Base-by-base conservation (phyloP, 768 basidiomycete genomes). In the Lentinus tigrinus region DNA sequence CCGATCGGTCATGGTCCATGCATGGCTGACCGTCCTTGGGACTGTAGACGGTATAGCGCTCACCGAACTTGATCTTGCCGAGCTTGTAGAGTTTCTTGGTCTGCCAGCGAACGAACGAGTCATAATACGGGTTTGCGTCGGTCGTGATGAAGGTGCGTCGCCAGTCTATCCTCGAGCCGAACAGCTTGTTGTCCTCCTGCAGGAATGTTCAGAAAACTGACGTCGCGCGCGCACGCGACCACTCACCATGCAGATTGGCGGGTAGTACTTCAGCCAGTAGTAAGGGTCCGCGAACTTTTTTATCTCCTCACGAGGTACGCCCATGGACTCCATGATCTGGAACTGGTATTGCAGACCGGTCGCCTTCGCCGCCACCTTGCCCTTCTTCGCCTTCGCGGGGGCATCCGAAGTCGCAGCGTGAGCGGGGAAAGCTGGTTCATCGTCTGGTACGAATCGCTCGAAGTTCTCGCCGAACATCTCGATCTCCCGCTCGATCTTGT, bases 21-120 rank as follows among this genome's bases (percentile, higher is more conserved):
- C 97, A 99, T 0, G 97, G 96, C 69, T 98, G 97, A 2, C 95
- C 95, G 65, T 99, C 97, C 73, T 98, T 98, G 2, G 95, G 94
- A 63, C 93, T 95, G 81, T 97, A 99, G 69, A 99, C 93, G 14
- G 97, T 99, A 73, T 98, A 96, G 43, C 97, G 88, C 74, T 97
- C 91, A 48, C 97, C 97, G 69, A 98, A 99, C 74, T 96, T 97
- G 79, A 99, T 93, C 75, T 95, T 95, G 34, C 90, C 89, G 47
- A 94, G 79, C 42, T 77, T 78, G 74, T 93, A 81, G 9, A 98
- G 81, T 71, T 92, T 94, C 79, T 96, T 98, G 73, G 94, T 87
- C 70, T 99, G 97, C 97, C 97, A 99, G 34, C 95, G 87, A 47
- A 99, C 93, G 69, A 99, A 98, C 2, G 90, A 75, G 73, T 99